A percentile compares a stretch with the other conserved stretches of the same genome.
Evolutionary conservation across 176 grass and related monocot genomes (phyloP).

Genomic region (Dendrocalamus sinicus): DNA sequence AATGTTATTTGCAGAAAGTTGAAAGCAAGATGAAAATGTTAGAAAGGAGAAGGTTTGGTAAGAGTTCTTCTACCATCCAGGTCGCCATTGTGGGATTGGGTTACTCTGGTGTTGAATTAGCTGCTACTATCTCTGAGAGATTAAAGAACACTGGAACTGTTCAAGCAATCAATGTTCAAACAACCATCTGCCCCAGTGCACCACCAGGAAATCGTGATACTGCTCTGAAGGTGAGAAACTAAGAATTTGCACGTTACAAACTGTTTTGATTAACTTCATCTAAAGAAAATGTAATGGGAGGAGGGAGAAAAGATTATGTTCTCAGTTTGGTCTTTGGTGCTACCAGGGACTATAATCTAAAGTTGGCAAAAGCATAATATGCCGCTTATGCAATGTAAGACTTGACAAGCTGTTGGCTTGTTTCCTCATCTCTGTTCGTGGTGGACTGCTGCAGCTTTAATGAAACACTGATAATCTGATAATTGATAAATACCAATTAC

Average conservation of each 20-base stretch:
- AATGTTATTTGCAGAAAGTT: constrained; percentile 73
- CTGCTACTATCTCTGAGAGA: constrained; percentile 92
- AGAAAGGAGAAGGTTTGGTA: constrained; percentile 82
- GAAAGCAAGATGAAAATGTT: constrained; percentile 73
- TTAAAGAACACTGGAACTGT: constrained; percentile 80
- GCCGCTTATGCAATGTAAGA: not conserved
- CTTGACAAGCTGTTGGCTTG: not conserved
- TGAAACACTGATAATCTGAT: constrained; percentile 12
- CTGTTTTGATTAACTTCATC: not conserved
- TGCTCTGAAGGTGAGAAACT: constrained; percentile 79
- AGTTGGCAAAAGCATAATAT: not conserved
- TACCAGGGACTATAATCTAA: not conserved
- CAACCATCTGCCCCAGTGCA: constrained; percentile 79
- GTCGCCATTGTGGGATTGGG: constrained; percentile 93
- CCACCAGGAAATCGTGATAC: constrained; percentile 84
- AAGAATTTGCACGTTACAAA: not conserved
- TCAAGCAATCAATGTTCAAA: constrained; percentile 91
- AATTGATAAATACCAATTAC: constrained; percentile 16
- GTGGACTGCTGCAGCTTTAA: constrained; percentile 3
- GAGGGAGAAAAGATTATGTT: not conserved
- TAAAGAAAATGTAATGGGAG: constrained; percentile 10
- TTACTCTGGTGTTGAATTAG: constrained; percentile 95
- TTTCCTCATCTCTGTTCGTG: not conserved
- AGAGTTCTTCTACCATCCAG: constrained; percentile 54
- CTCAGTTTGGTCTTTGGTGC: not conserved